Evolutionary conservation across 164 flowering plant genomes (phyloP), one percentile per base, ranked within the genome.

Genomic region (Pachysandra terminalis): DNA sequence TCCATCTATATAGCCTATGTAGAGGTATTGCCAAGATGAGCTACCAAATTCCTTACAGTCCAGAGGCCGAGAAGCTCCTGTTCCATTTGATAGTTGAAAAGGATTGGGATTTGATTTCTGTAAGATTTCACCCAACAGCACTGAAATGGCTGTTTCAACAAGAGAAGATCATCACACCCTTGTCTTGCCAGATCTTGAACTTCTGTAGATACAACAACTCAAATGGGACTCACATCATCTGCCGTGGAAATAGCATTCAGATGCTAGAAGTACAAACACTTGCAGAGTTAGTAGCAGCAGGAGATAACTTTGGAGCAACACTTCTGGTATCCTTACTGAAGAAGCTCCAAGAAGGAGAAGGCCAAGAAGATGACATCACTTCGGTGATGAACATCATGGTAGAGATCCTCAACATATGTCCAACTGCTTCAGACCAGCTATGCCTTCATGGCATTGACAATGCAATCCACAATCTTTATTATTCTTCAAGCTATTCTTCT

Each of bases 131-230:
- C 77, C 63, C 69, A 15, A 64, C 67, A 57, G 84, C 97, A 25
- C 59, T 95, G 57, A 87, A 75, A 73, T 95, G 99, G 99, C 69
- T 95, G 78, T 90, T 95, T 76, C 90, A 89, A 73, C 98, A 92
- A 79, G 96, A 90, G 48, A 82, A 78, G 63, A 81, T 92, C 67
- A 67, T 72, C 65, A 66, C 70, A 54, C 64, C 80, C n/a, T 72
- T 95, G 79, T 81, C 87, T 68, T 25, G 71, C 67, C 93, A 89
- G 70, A 77, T 95, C 64, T 72, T 89, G 66, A 86, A 82, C 65
- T 77, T 88, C 68, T 87, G 88, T 77, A 74, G 79, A 75, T 70
- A 61, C 61, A 77, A 65, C 67, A 57, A 56, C 61, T 68, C 78
- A 24, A 62, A 28, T 53, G 76, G 77, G 49, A 57, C 48, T 17